These are phyloP conservation scores for Penicillium simplicissimum DNA, from an alignment of 495 filamentous ascomycete species.

Conservation along the genomic window DNA sequence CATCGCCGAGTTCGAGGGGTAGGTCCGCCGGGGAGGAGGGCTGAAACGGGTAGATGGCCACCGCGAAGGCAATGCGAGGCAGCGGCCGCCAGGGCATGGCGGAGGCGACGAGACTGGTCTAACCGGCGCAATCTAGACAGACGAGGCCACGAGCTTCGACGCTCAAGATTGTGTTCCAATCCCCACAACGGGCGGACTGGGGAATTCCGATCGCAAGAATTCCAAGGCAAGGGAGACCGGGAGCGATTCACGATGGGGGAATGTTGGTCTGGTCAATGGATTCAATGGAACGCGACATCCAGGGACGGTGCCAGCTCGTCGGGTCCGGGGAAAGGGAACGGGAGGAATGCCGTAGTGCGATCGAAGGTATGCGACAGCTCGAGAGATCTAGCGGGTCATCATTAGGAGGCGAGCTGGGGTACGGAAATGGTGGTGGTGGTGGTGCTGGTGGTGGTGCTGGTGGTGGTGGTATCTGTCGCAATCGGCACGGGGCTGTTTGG, in stretches of 20 bases:
- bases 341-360: constrained; percentile 30
- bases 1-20: constrained; percentile 96
- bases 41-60: constrained; percentile 90
- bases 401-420: constrained; percentile 18
- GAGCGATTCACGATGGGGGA: constrained; percentile 24
- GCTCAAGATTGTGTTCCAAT: constrained; percentile 6
- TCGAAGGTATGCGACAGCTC: constrained; percentile 27
- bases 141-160: constrained; percentile 14
- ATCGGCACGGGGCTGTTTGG: constrained; percentile 6
- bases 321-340: constrained; percentile 13
- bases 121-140: constrained; percentile 12
- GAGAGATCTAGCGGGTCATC: constrained; percentile 24
- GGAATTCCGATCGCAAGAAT: constrained; percentile 21
- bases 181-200: constrained; percentile 17
- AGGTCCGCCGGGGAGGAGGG: constrained; percentile 85
- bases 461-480: neutral
- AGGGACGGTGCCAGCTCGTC: constrained; percentile 18
- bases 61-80: constrained; percentile 95
- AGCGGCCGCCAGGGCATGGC: constrained; percentile 95
- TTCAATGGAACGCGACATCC: constrained; percentile 37
- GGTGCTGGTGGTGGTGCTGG: neutral
- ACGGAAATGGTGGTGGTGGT: neutral
- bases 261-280: constrained; percentile 29
- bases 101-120: constrained; percentile 22
- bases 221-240: constrained; percentile 12